phyloP scores from a whole-genome alignment of 129 eudicot species.

The Chrysanthemum makinoi region DNA sequence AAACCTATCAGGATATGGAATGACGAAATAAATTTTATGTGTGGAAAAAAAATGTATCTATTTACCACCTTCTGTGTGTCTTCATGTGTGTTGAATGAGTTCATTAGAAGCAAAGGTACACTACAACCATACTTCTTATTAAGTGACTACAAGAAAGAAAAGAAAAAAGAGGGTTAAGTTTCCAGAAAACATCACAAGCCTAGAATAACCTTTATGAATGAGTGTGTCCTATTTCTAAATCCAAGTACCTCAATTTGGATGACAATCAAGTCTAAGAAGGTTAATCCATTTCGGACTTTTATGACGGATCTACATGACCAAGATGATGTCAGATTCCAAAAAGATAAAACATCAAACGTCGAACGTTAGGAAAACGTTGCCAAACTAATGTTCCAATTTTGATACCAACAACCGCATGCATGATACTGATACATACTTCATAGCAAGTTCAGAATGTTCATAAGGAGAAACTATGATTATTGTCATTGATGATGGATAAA shows the following conservation, averaged over 20 bases:
- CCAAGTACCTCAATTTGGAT: slow-evolving; percentile 83
- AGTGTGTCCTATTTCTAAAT: slow-evolving; percentile 3
- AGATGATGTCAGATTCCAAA: slow-evolving; percentile 20
- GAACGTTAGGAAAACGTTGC: neutral
- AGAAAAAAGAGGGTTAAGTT: slow-evolving; percentile 22
- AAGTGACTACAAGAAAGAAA: slow-evolving; percentile 51
- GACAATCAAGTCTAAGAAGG: slow-evolving; percentile 93
- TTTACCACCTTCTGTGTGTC: slow-evolving; percentile 82
- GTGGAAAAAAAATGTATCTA: neutral
- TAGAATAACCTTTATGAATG: neutral
- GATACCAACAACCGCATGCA: neutral
- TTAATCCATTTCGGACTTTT: slow-evolving; percentile 92
- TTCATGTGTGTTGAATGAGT: slow-evolving; percentile 99
- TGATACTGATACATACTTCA: slow-evolving; percentile 14
- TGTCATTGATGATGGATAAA: neutral
- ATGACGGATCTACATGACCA: slow-evolving; percentile 78
- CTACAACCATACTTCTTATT: slow-evolving; percentile 88
- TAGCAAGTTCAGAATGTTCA: slow-evolving; percentile 13
- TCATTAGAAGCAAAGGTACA: slow-evolving; percentile 93
- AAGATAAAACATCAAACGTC: neutral
- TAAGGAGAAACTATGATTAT: neutral
- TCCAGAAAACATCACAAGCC: slow-evolving; percentile 12
- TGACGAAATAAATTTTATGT: neutral
- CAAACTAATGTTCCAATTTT: slow-evolving; percentile 8
- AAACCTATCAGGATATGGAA: slow-evolving; percentile 2